Conservation (phyloP, 129 eudicot genomes). For the Lonicera japonica region DNA sequence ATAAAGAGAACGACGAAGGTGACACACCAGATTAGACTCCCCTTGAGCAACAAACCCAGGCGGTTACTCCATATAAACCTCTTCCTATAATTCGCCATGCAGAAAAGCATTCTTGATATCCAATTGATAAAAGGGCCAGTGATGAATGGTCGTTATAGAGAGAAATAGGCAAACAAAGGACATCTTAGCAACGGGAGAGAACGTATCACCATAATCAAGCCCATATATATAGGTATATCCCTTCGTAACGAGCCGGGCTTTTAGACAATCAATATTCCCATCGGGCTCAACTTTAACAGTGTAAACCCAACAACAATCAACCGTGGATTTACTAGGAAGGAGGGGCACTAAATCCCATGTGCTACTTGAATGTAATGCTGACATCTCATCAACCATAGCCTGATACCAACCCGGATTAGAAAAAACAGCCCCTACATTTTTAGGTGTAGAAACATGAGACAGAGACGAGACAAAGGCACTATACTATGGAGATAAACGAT, state of each 20-base stretch:
- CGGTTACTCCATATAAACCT: not conserved
- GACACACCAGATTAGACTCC: not conserved
- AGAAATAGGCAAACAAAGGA: not conserved
- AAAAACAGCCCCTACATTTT: not conserved
- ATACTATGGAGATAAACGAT: not conserved
- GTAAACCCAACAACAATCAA: not conserved
- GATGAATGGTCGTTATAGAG: not conserved
- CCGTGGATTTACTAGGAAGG: not conserved
- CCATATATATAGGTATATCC: not conserved
- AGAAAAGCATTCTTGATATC: not conserved
- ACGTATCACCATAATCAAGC: not conserved
- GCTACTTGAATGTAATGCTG: not conserved
- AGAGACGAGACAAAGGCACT: not conserved
- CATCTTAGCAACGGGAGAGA: not conserved
- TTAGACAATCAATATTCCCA: not conserved
- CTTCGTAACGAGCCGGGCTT: not conserved
- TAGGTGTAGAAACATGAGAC: slow-evolving; percentile 1
- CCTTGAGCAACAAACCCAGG: not conserved
- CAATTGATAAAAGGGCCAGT: not conserved
- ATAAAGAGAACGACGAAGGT: no score
- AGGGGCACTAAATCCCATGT: not conserved
- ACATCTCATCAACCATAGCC: slow-evolving; percentile 2
- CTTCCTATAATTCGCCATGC: not conserved
- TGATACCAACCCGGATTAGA: slow-evolving; percentile 1
- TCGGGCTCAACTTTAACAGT: not conserved